Evolutionary conservation across 2,329 filamentous ascomycete genomes (phyloP), one percentile per base, ranked within the genome.

Genomic region (Fusarium foetens): DNA sequence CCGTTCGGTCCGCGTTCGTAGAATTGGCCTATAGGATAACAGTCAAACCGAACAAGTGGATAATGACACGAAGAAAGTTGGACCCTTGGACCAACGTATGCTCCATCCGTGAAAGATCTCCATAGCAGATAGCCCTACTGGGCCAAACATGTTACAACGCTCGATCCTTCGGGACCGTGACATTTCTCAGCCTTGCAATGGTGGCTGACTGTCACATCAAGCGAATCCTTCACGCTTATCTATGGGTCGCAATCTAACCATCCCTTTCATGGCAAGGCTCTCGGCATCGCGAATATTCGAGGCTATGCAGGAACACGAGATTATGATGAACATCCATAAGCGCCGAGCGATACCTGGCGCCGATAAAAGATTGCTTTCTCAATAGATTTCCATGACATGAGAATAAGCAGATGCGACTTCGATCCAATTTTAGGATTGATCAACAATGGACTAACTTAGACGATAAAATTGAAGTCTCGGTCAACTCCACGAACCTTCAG

Each of bases 241-340:
- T 38, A 31, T 58, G 39, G 58, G 38, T 62, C 52, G 31, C 39
- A 62, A 62, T 62, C 33, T 46, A 36, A n/a, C 21, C 13, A 25
- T 27, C 11, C 23, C 17, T 38, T 35, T 9, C n/a, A 16, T 25
- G 39, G 51, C 21, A 38, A 25, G 8, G 13, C 9, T 19, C n/a
- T n/a, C 33, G 39, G 17, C 6, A 31, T 19, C n/a, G 14, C 19
- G 9, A 31, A 8, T 5, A 10, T 33, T 23, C 10, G 8, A 35
- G 58, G 11, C 27, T 53, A 16, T 59, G 57, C 3, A 19, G 29
- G 16, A 13, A 4, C 7, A 29, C 4, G 21, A 38, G 27, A 58
- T 52, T 52, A 21, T 4, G 36, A 27, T 55, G 16, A n/a, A 3
- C 29, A 55, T 16, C 29, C 16, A 10, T 21, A 29, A 42, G 48